Base-by-base conservation (phyloP, 306 rosid genomes). In the Gleditsia sinensis region DNA sequence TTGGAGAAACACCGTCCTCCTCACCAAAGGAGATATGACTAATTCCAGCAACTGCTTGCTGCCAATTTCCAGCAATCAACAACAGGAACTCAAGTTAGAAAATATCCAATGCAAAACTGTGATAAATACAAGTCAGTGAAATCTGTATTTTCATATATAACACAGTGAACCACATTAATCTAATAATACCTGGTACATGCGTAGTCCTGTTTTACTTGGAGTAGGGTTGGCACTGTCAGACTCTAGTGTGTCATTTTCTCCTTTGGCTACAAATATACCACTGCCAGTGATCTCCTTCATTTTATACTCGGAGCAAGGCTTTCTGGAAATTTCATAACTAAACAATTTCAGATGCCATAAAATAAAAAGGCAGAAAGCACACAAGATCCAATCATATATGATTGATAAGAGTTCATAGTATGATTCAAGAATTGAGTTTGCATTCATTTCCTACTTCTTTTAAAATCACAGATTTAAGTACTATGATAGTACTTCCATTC, bases 231-330 rank as follows among this genome's bases (percentile, higher is more conserved):
- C 87, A 82, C 81, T 81, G 69, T 84, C 94, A 67, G 87, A 67
- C 77, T 94, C 97, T 23, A 65, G 17, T 14, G 74, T 68, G 8
- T 94, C 96, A 57, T 76, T 65, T 73, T 87, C 97, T 62, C 82
- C 96, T 14, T 86, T 82, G 33, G 72, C 84, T 25, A 80, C 88
- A 66, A 94, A 94, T 71, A 94, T 94, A 63, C 99, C 99, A 77
- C 99, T 94, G 24, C 99, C 99, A 60, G 97, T 92, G 79, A 94
- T 94, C 89, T 94, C 99, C 83, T 92, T 94, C 99, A 91, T 90
- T 85, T 94, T 94, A 82, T 86, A 83, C 50, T 89, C 95, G 0
- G 99, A 94, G 80, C 96, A 89, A 37, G 99, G 99, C 72, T 92
- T 94, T 80, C 99, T 94, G 86, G 51, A 75, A 82, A 63, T 78